These are phyloP conservation scores for Mycosarcoma maydis DNA, from an alignment of 1,284 basidiomycete genomes.

Conservation along the genomic window DNA sequence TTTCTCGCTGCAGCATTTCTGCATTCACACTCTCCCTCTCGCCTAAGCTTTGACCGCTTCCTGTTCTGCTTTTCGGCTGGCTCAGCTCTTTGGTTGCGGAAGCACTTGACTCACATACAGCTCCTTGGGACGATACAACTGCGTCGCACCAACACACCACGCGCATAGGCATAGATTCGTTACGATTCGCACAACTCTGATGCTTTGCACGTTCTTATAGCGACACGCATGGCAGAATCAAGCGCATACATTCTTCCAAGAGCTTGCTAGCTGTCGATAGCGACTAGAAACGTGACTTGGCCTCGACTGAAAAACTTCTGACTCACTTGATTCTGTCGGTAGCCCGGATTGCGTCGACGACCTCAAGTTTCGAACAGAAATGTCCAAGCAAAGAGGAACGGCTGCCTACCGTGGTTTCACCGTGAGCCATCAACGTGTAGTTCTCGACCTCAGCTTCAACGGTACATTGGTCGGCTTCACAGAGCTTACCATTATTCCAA, in stretches of 20 bases:
- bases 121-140: too few relatives aligned
- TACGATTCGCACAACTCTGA: background rate
- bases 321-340: too few relatives aligned
- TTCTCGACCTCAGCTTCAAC: constrained; percentile 85
- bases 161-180: background rate
- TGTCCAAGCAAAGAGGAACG: constrained; percentile 39
- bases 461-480: constrained; percentile 74
- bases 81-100: constrained; percentile 2
- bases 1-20: constrained; percentile 9
- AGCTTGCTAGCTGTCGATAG: background rate
- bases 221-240: background rate
- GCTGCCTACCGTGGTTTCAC: constrained; percentile 60
- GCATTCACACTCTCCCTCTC: constrained; percentile 8
- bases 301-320: too few relatives aligned
- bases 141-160: too few relatives aligned
- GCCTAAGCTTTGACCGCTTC: constrained; percentile 1
- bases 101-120: background rate
- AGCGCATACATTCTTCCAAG: constrained; percentile 14
- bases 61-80: background rate
- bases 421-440: constrained; percentile 82
- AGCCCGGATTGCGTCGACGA: background rate
- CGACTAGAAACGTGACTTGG: too few relatives aligned
- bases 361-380: constrained; percentile 2
- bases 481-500: constrained; percentile 85
- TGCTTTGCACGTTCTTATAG: background rate